Evolutionary conservation across 148 eudicot species (phyloP).

Genomic region (Rhododendron williamsianum): DNA sequence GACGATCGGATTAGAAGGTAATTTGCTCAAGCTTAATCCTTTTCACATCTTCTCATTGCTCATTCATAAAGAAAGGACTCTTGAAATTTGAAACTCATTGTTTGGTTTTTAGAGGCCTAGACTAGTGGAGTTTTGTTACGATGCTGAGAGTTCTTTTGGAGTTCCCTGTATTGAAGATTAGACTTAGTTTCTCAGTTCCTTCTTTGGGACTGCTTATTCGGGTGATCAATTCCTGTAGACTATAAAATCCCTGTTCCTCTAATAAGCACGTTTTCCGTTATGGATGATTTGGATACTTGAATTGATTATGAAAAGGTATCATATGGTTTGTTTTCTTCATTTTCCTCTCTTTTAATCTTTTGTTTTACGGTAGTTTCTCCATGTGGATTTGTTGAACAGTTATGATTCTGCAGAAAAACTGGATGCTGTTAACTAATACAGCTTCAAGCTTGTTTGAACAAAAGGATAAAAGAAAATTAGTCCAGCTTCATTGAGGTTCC

Average conservation of each 20-base stretch:
- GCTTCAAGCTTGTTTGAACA: neutral
- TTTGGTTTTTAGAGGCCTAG: neutral
- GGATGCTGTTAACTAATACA: neutral
- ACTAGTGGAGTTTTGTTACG: neutral
- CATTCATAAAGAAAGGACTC: neutral
- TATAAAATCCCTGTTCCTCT: neutral
- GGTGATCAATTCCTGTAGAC: neutral
- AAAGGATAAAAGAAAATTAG: neutral
- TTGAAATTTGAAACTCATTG: neutral
- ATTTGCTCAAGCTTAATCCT: conserved; percentile 5
- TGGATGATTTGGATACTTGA: neutral
- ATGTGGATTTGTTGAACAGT: neutral
- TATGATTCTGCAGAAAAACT: neutral
- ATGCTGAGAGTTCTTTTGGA: neutral
- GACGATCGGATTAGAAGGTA: conserved; percentile 85
- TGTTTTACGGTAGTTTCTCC: neutral
- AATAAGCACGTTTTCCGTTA: neutral
- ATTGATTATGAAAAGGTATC: neutral
- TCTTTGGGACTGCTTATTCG: neutral
- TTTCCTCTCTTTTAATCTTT: neutral
- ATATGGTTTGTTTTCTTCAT: neutral
- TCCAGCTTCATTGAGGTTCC: neutral
- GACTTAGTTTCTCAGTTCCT: neutral
- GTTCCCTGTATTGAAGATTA: neutral
- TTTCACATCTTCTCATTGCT: neutral